phyloP scores from a whole-genome alignment of 352 stramenopile species.

The Globisporangium takayamanum region DNA sequence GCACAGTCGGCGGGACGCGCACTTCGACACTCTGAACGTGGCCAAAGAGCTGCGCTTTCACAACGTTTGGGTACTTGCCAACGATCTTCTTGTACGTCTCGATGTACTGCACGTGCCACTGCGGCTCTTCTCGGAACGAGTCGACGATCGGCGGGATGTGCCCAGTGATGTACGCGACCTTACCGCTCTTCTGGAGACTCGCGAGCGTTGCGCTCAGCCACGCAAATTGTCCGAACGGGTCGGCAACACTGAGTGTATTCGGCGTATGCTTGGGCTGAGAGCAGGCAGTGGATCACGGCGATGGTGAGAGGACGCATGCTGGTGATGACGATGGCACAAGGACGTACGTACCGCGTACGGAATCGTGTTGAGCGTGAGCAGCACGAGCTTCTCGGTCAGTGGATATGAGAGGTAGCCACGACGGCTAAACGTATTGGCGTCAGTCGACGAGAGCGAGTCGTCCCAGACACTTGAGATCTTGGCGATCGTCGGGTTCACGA shows the following conservation, averaged over 20 bases:
- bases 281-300: no score
- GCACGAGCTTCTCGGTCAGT: slow-evolving; percentile 49
- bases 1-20: slow-evolving; percentile 35
- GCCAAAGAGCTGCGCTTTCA: slow-evolving; percentile 86
- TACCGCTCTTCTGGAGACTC: slow-evolving; percentile 27
- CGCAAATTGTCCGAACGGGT: slow-evolving; percentile 87
- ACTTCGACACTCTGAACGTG: slow-evolving; percentile 91
- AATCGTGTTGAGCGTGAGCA: slow-evolving; percentile 79
- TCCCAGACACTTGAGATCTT: slow-evolving; percentile 46
- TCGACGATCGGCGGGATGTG: slow-evolving; percentile 90
- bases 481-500: slow-evolving; percentile 50
- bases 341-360: slow-evolving; percentile 53
- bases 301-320: no score
- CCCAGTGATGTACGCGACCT: slow-evolving; percentile 81
- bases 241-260: slow-evolving; percentile 45
- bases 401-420: slow-evolving; percentile 64
- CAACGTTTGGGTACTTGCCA: slow-evolving; percentile 37
- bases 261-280: slow-evolving; percentile 65
- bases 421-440: slow-evolving; percentile 47
- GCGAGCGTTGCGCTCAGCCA: slow-evolving; percentile 87
- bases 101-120: slow-evolving; percentile 87
- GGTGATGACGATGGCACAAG: no score
- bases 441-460: slow-evolving; percentile 34
- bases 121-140: slow-evolving; percentile 66
- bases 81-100: slow-evolving; percentile 75